Evolutionary conservation across 2,329 filamentous ascomycete genomes (phyloP).

Genomic region (Fusarium decemcellulare): DNA sequence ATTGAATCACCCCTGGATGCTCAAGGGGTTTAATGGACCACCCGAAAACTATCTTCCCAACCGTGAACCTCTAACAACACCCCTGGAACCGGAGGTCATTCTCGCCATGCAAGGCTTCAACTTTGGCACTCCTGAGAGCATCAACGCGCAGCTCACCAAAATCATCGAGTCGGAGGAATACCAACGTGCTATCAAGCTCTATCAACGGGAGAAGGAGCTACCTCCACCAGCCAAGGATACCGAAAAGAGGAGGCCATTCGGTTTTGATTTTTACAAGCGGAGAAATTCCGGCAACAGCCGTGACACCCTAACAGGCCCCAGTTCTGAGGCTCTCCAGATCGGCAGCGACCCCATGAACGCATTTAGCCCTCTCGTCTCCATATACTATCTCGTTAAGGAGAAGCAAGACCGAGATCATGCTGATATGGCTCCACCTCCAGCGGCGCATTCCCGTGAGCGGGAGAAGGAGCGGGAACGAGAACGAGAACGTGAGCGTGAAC

Average conservation of each 20-base stretch:
- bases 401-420: constrained; percentile 85
- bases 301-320: constrained; percentile 88
- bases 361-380: constrained; percentile 90
- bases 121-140: constrained; percentile 89
- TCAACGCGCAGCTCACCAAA: constrained; percentile 84
- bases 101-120: constrained; percentile 98
- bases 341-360: constrained; percentile 93
- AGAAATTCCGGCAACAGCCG: constrained; percentile 90
- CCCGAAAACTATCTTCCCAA: constrained; percentile 91
- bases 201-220: constrained; percentile 76
- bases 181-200: constrained; percentile 82
- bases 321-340: constrained; percentile 85
- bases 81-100: constrained; percentile 86
- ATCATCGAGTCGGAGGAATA: constrained; percentile 97
- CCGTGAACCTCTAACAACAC: constrained; percentile 87
- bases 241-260: constrained; percentile 90
- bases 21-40: constrained; percentile 87
- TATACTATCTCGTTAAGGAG: constrained; percentile 97
- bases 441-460: constrained; percentile 55
- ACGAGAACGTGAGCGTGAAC: constrained; percentile 43
- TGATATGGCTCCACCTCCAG: constrained; percentile 59
- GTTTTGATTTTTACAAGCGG: constrained; percentile 97
- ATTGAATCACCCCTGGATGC: constrained; percentile 96
- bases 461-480: constrained; percentile 48
- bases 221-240: constrained; percentile 71